A percentile compares a stretch with the other conserved stretches of the same genome.
These are phyloP conservation scores for Symbiodinium natans DNA, from an alignment of 73 alveolate species.

Conservation along the genomic window DNA sequence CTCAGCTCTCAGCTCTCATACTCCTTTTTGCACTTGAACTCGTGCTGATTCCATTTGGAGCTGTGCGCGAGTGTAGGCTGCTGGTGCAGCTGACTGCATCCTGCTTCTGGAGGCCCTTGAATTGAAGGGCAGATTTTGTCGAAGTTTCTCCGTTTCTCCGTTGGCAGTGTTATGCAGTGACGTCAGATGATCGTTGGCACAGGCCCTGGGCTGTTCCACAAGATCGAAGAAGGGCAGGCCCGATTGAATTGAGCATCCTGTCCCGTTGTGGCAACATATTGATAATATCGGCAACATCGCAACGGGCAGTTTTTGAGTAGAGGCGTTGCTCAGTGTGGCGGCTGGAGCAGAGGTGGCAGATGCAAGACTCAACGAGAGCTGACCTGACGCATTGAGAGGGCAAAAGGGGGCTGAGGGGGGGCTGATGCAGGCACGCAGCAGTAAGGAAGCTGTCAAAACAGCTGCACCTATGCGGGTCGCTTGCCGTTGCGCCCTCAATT, in stretches of 20 bases:
- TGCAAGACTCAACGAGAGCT: background rate
- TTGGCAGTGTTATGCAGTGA: background rate
- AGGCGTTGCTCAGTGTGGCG: constrained; percentile 82
- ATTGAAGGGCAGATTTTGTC: background rate
- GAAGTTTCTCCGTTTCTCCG: background rate
- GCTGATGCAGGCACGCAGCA: constrained; percentile 48
- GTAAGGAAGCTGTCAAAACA: constrained; percentile 76
- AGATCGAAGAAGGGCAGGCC: background rate
- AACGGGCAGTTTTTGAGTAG: background rate
- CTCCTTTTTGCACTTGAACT: background rate
- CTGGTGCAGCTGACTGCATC: constrained; percentile 93
- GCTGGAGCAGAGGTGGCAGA: constrained; percentile 89
- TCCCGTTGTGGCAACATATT: no score
- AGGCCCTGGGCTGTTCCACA: constrained; percentile 90
- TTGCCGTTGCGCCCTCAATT: background rate
- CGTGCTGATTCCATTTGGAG: background rate
- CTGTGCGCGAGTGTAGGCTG: constrained; percentile 51
- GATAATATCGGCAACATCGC: no score
- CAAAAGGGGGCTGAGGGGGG: background rate
- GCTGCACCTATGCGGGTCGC: constrained; percentile 41
- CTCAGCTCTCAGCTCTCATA: background rate
- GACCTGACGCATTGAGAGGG: background rate
- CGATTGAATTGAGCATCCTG: background rate
- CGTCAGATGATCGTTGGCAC: background rate
- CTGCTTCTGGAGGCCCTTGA: constrained; percentile 44